These are phyloP conservation scores for Carex myosuroides DNA, from an alignment of 176 grass and related monocot genomes.

Conservation along the genomic window DNA sequence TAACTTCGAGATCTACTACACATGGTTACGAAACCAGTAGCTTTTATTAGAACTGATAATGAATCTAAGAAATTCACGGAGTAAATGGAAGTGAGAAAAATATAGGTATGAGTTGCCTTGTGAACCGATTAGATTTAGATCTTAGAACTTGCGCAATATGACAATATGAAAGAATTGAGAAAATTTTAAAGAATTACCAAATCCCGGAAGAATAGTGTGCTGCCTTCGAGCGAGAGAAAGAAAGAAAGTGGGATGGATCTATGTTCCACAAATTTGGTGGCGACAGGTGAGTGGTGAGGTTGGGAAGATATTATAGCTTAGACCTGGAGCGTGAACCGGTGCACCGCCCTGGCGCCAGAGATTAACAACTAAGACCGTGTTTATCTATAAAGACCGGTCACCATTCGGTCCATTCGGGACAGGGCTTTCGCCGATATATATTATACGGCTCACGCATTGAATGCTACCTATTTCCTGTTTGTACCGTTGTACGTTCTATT, in stretches of 20 bases:
- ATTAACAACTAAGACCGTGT: background rate
- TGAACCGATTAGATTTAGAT: background rate
- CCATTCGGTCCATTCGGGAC: background rate
- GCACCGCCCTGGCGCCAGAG: background rate
- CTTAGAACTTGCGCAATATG: background rate
- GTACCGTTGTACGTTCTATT: background rate
- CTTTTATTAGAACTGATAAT: background rate
- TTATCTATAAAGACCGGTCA: background rate
- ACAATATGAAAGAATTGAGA: background rate
- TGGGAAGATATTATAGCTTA: background rate
- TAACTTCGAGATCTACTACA: background rate
- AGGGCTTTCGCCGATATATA: too few relatives aligned
- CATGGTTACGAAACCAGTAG: background rate
- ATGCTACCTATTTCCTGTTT: background rate
- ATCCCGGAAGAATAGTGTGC: background rate
- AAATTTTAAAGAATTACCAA: background rate
- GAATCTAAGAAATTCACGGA: background rate
- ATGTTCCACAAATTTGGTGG: background rate
- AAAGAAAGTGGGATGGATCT: background rate
- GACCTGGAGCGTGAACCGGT: constrained; percentile 1
- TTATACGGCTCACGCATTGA: background rate
- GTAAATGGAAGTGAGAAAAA: background rate
- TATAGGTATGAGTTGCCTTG: too few relatives aligned
- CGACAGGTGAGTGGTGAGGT: background rate
- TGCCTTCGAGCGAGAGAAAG: background rate